These are phyloP conservation scores for Exophiala spinifera DNA, from an alignment of 2,329 filamentous ascomycete genomes.

Conservation along the genomic window DNA sequence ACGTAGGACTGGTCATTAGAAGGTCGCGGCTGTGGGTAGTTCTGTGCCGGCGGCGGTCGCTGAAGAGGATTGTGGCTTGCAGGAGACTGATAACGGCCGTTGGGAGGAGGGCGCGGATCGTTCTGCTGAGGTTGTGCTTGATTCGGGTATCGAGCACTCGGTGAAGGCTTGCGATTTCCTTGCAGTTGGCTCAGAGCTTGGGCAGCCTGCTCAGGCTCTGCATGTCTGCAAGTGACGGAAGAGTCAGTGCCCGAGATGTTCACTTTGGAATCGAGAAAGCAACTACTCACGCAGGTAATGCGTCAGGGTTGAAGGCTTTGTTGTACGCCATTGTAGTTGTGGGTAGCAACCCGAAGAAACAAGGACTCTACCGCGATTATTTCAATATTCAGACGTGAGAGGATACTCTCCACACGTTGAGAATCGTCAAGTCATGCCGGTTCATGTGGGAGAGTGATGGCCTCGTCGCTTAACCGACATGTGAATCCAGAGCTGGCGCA, in stretches of 20 bases:
- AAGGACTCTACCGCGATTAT: too few relatives aligned
- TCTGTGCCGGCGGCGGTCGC: conserved; percentile 20
- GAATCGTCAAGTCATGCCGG: neutral
- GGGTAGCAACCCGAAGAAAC: neutral
- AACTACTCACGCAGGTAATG: conserved; percentile 71
- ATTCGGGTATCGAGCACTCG: conserved; percentile 23
- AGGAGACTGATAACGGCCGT: conserved; percentile 28
- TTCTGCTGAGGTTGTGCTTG: conserved; percentile 30
- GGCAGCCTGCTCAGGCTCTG: conserved; percentile 64
- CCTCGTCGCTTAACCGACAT: too few relatives aligned
- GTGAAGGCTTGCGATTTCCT: conserved; percentile 22
- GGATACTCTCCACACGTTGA: neutral
- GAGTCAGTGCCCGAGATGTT: conserved; percentile 4
- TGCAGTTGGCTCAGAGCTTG: conserved; percentile 40
- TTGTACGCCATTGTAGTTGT: conserved; percentile 78
- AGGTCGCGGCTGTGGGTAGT: conserved; percentile 18
- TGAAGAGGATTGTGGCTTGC: conserved; percentile 16
- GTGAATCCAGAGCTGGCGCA: too few relatives aligned
- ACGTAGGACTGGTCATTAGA: conserved; percentile 17
- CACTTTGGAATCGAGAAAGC: conserved; percentile 28
- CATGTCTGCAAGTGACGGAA: conserved; percentile 53
- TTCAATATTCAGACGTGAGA: neutral
- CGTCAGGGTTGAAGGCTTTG: conserved; percentile 86
- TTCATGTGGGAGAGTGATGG: neutral
- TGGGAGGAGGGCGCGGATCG: conserved; percentile 17